Conservation (phyloP, 257 asterid species). For the Coffea canephora region DNA sequence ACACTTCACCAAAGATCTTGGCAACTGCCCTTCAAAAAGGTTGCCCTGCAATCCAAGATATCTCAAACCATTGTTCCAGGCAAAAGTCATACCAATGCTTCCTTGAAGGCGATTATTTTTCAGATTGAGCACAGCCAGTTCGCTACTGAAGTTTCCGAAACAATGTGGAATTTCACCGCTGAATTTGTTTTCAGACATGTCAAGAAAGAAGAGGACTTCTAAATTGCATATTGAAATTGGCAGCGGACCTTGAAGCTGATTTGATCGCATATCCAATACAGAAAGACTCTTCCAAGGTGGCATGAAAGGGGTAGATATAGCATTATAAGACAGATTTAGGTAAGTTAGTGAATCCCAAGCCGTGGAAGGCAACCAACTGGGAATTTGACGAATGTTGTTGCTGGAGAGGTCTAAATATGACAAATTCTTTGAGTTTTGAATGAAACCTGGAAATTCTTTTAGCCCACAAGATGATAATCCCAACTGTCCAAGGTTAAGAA, state of each 20-base stretch:
- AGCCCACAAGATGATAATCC: no score
- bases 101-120: not conserved
- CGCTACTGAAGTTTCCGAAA: slow-evolving; percentile 9
- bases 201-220: not conserved
- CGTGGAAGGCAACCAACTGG: no score
- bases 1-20: no score
- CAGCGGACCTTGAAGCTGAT: not conserved
- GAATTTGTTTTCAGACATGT: slow-evolving; percentile 6
- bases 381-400: no score
- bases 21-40: not conserved
- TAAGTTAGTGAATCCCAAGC: no score
- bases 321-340: no score
- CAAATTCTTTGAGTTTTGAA: no score
- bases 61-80: not conserved
- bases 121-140: not conserved
- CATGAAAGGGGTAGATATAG: no score
- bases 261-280: slow-evolving; percentile 2
- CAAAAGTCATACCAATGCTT: not conserved
- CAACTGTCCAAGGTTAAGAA: no score
- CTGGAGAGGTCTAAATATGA: no score
- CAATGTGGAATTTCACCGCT: slow-evolving; percentile 8
- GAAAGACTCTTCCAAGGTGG: not conserved
- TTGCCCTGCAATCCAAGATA: slow-evolving; percentile 9
- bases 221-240: slow-evolving; percentile 7
- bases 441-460: no score